Conservation (phyloP, 108 stramenopile genomes). For the Tribonema minus region DNA sequence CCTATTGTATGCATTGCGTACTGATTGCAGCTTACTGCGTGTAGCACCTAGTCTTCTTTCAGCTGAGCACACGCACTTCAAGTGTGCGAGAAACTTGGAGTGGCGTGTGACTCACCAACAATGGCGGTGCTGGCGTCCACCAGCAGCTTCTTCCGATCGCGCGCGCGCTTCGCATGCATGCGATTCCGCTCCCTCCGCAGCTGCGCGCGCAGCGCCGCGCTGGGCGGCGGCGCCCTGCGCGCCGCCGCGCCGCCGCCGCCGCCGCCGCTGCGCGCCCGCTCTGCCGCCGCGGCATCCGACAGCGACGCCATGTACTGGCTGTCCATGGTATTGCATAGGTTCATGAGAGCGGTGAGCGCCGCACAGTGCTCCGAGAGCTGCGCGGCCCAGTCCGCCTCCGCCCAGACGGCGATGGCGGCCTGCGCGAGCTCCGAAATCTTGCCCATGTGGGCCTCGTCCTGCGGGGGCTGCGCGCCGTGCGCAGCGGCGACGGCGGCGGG, state of each 20-base stretch:
- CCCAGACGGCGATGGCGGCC: slow-evolving; percentile 4
- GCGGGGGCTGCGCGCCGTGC: neutral
- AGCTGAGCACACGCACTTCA: no score
- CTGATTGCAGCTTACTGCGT: no score
- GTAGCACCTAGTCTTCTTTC: no score
- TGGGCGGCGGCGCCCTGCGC: neutral
- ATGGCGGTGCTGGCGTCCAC: slow-evolving; percentile 70
- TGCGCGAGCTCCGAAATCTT: neutral
- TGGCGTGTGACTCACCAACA: no score
- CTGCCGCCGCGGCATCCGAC: neutral
- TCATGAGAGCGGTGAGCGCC: neutral
- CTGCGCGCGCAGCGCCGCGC: no score
- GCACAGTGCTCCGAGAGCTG: neutral
- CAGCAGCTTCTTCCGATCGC: slow-evolving; percentile 80
- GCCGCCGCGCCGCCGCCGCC: neutral
- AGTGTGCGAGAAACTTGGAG: no score
- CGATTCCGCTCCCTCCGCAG: slow-evolving; percentile 85
- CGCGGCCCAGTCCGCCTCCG: neutral
- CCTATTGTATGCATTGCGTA: no score
- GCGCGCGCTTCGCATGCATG: slow-evolving; percentile 90
- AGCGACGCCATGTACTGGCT: neutral
- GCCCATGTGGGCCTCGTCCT: neutral
- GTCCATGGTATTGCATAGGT: neutral
- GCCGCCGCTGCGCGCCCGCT: neutral
- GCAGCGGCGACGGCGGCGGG: neutral